Percentiles rank a stretch among this genome's conserved stretches.
These are phyloP conservation scores for Chenopodium quinoa DNA, from an alignment of 148 eudicot genomes.

Conservation along the genomic window DNA sequence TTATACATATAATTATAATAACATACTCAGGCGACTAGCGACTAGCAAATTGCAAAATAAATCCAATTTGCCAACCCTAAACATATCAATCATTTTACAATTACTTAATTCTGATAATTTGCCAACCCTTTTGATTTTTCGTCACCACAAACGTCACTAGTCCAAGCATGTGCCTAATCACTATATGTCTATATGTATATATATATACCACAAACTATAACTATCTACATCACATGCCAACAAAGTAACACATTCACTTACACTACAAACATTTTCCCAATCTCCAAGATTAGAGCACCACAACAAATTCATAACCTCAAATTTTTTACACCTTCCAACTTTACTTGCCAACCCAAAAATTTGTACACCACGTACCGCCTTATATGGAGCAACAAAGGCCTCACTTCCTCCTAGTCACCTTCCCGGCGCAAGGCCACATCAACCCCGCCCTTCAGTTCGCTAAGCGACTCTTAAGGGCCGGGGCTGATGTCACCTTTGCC, in stretches of 20 bases:
- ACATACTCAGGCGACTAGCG: too few relatives aligned
- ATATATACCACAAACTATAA: background rate
- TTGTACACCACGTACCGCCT: background rate
- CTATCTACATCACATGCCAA: constrained; percentile 12
- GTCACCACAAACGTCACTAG: constrained; percentile 17
- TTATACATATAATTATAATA: too few relatives aligned
- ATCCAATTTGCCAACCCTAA: background rate
- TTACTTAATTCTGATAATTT: background rate
- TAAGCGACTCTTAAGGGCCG: constrained; percentile 33
- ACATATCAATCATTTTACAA: background rate
- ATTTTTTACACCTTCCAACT: too few relatives aligned
- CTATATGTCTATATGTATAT: constrained; percentile 14
- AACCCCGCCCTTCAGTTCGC: constrained; percentile 61
- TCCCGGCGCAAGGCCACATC: constrained; percentile 55
- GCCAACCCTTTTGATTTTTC: background rate
- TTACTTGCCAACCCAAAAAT: background rate
- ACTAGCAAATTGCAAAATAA: too few relatives aligned
- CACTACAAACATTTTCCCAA: background rate
- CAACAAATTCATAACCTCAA: background rate
- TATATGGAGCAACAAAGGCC: constrained; percentile 26
- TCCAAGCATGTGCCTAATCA: background rate
- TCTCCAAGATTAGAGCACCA: background rate
- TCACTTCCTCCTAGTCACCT: constrained; percentile 49
- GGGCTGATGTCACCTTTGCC: constrained; percentile 42
- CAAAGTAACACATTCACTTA: background rate